These are phyloP conservation scores for Aethionema arabicum DNA, from an alignment of 345 rosid genomes.

Conservation along the genomic window DNA sequence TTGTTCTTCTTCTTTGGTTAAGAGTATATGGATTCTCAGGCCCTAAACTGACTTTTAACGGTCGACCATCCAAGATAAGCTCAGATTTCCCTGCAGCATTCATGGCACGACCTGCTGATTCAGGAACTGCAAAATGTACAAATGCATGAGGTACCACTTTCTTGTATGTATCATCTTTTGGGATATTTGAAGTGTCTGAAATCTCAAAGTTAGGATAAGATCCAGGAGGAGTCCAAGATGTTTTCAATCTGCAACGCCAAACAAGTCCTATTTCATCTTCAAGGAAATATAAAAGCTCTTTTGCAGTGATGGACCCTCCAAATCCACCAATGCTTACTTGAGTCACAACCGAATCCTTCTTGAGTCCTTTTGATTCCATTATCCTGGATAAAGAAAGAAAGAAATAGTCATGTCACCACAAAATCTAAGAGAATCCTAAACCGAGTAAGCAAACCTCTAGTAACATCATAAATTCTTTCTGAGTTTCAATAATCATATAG, in stretches of 20 bases:
- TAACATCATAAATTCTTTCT: neutral
- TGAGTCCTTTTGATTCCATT: slow-evolving; percentile 45
- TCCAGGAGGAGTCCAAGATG: slow-evolving; percentile 84
- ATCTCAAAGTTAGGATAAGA: slow-evolving; percentile 67
- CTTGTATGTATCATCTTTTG: slow-evolving; percentile 42
- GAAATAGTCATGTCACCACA: slow-evolving; percentile 8
- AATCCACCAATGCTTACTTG: slow-evolving; percentile 86
- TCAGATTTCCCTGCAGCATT: slow-evolving; percentile 50
- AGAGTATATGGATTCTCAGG: slow-evolving; percentile 62
- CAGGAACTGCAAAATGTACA: slow-evolving; percentile 70
- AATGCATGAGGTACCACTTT: slow-evolving; percentile 84
- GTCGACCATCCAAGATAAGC: slow-evolving; percentile 45
- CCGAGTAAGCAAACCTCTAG: neutral
- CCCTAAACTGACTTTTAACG: slow-evolving; percentile 67
- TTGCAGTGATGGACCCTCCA: slow-evolving; percentile 50
- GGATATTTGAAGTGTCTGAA: slow-evolving; percentile 29
- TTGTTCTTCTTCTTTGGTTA: slow-evolving; percentile 65
- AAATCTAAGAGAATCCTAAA: neutral
- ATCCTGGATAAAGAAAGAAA: neutral
- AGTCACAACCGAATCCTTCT: slow-evolving; percentile 52
- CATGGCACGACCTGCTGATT: slow-evolving; percentile 44
- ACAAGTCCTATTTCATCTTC: slow-evolving; percentile 57
- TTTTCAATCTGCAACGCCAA: slow-evolving; percentile 80
- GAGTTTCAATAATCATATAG: neutral
- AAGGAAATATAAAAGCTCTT: slow-evolving; percentile 56